Percentiles rank a stretch among this genome's conserved stretches.
These are phyloP conservation scores for Mucor piriformis DNA, from an alignment of 371 early-diverging fungal genomes.

Conservation along the genomic window DNA sequence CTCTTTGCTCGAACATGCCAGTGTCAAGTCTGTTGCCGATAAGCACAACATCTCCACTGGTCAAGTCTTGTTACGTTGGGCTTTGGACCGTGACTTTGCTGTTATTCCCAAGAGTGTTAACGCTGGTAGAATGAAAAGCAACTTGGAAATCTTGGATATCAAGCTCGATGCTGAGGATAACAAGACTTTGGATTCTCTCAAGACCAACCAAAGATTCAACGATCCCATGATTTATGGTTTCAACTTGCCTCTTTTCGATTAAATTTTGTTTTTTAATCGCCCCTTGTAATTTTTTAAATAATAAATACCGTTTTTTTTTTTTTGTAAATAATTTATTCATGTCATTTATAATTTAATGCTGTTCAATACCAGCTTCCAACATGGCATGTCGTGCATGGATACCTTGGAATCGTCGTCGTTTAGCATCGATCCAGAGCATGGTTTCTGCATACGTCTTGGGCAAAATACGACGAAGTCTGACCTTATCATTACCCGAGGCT, in stretches of 20 bases:
- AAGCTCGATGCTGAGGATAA: slow-evolving; percentile 37
- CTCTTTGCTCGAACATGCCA: slow-evolving; percentile 40
- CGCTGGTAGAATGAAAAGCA: slow-evolving; percentile 51
- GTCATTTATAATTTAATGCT: background rate
- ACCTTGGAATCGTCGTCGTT: slow-evolving; percentile 47
- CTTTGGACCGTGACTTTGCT: slow-evolving; percentile 55
- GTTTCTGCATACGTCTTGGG: slow-evolving; percentile 76
- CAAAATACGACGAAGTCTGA: slow-evolving; percentile 38
- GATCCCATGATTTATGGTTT: slow-evolving; percentile 35
- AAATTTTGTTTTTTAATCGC: slow-evolving; percentile 7
- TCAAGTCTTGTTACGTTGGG: slow-evolving; percentile 60
- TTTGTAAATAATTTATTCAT: background rate
- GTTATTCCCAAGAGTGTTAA: slow-evolving; percentile 71
- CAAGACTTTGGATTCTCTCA: slow-evolving; percentile 20
- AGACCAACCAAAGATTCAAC: slow-evolving; percentile 32
- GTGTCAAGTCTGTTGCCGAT: slow-evolving; percentile 25
- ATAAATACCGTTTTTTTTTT: background rate
- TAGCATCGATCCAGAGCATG: slow-evolving; percentile 75
- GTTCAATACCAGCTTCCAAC: slow-evolving; percentile 20
- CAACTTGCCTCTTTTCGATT: slow-evolving; percentile 39
- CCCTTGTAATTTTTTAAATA: background rate
- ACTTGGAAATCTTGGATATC: slow-evolving; percentile 35
- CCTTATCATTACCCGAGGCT: slow-evolving; percentile 17
- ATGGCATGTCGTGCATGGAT: slow-evolving; percentile 31
- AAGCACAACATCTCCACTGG: slow-evolving; percentile 25